These are phyloP conservation scores for Cydonia oblonga DNA, from an alignment of 331 rosid genomes.

Conservation along the genomic window DNA sequence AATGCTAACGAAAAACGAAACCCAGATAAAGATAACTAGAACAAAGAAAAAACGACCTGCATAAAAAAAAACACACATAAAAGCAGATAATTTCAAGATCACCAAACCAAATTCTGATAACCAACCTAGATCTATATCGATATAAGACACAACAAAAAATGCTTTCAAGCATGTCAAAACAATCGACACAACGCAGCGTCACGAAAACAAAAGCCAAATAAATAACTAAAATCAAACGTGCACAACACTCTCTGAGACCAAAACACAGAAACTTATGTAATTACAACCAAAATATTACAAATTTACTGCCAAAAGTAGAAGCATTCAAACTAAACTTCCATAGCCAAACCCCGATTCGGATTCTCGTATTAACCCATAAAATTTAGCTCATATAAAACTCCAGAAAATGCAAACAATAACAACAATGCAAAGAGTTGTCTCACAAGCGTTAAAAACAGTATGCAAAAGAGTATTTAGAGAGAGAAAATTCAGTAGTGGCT, in stretches of 20 bases:
- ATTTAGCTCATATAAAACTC: slow-evolving; percentile 19
- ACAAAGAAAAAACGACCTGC: neutral
- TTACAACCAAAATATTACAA: slow-evolving; percentile 10
- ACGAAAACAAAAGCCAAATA: slow-evolving; percentile 3
- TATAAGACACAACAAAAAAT: slow-evolving; percentile 6
- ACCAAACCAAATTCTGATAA: slow-evolving; percentile 13
- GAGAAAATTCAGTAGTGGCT: slow-evolving; percentile 19
- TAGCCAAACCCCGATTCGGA: slow-evolving; percentile 12
- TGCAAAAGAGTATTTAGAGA: slow-evolving; percentile 12
- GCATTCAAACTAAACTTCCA: slow-evolving; percentile 6
- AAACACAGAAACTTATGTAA: slow-evolving; percentile 2
- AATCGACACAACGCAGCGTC: slow-evolving; percentile 3
- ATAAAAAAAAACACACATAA: neutral
- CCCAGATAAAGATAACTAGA: neutral
- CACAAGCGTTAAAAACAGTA: slow-evolving; percentile 1
- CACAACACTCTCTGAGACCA: slow-evolving; percentile 2
- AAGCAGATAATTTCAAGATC: slow-evolving; percentile 4
- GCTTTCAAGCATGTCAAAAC: neutral
- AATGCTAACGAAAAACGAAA: slow-evolving; percentile 1
- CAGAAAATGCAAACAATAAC: slow-evolving; percentile 6
- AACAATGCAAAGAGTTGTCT: slow-evolving; percentile 21
- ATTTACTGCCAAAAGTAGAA: neutral
- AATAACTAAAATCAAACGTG: slow-evolving; percentile 8
- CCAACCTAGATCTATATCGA: slow-evolving; percentile 33
- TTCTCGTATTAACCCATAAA: slow-evolving; percentile 9